phyloP scores from a whole-genome alignment of 495 filamentous ascomycete genomes.

The Trichoderma virens region DNA sequence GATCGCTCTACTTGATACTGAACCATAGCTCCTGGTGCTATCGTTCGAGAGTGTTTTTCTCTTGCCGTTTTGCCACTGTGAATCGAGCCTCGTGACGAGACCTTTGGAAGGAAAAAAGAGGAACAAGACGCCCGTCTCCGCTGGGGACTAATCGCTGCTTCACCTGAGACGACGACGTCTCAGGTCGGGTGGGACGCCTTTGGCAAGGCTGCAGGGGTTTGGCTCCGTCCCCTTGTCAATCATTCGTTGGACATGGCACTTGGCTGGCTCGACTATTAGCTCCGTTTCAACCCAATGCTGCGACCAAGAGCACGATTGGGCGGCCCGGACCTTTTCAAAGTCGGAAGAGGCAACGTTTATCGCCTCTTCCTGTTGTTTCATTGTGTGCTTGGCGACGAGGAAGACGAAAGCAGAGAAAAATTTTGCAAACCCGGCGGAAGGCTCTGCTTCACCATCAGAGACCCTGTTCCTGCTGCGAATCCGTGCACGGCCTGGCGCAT shows the following conservation, averaged over 20 bases:
- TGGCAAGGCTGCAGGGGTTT: constrained; percentile 8
- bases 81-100: constrained; percentile 1
- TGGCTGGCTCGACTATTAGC: background rate
- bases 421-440: background rate
- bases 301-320: background rate
- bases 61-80: background rate
- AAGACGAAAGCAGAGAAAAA: background rate
- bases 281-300: constrained; percentile 7
- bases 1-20: background rate
- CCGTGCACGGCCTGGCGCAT: too few relatives aligned
- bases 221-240: background rate
- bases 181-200: constrained; percentile 5
- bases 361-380: background rate
- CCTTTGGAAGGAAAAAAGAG: background rate
- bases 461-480: too few relatives aligned
- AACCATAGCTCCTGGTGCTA: background rate
- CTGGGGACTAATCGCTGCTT: constrained; percentile 4
- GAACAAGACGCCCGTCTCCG: background rate
- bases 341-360: background rate
- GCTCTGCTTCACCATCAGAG: background rate
- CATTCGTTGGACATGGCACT: background rate
- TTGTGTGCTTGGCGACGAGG: background rate
- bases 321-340: background rate
- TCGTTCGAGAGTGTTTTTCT: background rate
- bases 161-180: constrained; percentile 9